Percentiles rank a stretch among this genome's conserved stretches.
Conservation (phyloP, 208 protist species). For the Trypanosoma boissoni region DNA sequence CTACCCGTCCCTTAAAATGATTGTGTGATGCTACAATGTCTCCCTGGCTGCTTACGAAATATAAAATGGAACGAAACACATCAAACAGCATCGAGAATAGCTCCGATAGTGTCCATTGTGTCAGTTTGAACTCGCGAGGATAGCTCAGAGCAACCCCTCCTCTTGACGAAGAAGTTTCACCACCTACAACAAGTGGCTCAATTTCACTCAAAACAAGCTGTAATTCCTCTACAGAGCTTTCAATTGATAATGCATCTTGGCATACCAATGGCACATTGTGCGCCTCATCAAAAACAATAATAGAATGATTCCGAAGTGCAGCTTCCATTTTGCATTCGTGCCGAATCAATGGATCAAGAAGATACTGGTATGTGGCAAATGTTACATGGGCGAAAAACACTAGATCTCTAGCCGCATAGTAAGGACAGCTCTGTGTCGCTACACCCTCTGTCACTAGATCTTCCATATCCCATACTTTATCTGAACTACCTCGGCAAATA, state of each 20-base stretch:
- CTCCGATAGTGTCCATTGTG: conserved; percentile 46
- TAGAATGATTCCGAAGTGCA: conserved; percentile 60
- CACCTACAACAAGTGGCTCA: conserved; percentile 25
- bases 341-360: conserved; percentile 94
- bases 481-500: conserved; percentile 21
- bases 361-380: conserved; percentile 97
- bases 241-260: conserved; percentile 60
- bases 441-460: conserved; percentile 84
- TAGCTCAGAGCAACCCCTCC: conserved; percentile 32
- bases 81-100: conserved; percentile 51
- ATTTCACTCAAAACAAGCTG: conserved; percentile 49
- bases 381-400: conserved; percentile 88
- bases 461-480: conserved; percentile 88
- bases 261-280: conserved; percentile 91
- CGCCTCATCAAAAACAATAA: conserved; percentile 96
- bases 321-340: conserved; percentile 76
- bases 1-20: neutral
- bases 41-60: conserved; percentile 16
- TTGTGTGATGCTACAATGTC: neutral
- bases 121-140: conserved; percentile 60
- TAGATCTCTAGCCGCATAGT: conserved; percentile 89
- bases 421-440: conserved; percentile 86
- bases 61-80: conserved; percentile 33
- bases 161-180: neutral
- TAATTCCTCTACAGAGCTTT: conserved; percentile 32